Base-by-base conservation (phyloP, 768 basidiomycete genomes). In the Naematelia aurantialba region DNA sequence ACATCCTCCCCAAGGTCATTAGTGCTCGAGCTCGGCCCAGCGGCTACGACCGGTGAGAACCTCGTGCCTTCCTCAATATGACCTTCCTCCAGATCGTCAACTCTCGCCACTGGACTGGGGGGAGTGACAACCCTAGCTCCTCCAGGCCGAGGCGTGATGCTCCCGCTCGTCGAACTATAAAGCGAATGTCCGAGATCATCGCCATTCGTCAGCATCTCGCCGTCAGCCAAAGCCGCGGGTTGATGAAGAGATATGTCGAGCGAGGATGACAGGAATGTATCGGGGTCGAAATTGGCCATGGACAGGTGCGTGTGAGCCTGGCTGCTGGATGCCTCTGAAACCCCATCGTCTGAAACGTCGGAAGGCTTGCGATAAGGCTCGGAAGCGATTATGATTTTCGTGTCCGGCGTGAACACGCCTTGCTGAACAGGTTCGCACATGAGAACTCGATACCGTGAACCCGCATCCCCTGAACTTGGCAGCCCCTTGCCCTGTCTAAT, bases 371-470 rank as follows among this genome's bases (percentile, higher is more conserved):
- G 42, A 27, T 64, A 54, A 4, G 72, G 65, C n/a, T 39, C 55
- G 1, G 54, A 59, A 1, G 82, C 75, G 13, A 87, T 69, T 51
- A 85, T 78, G 51, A 90, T 76, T 47, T 76, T 80, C 0, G 89
- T 89, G 19, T 63, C 81, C 27, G 74, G 75, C 31, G 79, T 70
- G 13, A 82, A 79, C 61, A 80, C 78, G 27, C 91, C 91, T 78
- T 91, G 89, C n/a, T 81, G 77, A 22, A 86, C 85, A 10, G 91
- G 89, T 59, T 87, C 83, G 3, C 84, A 64, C 80, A 89, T 81
- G 53, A 83, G 81, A 25, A 89, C 72, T 45, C 78, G 80, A 60
- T 64, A 79, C 25, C 14, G 26, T 21, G 47, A 2, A 5, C 47
- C 8, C 29, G 55, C 14, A 0, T 27, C 45, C 10, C 44, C 2